Base-by-base conservation (phyloP, 2,329 filamentous ascomycete species). In the Colletotrichum kahawae region DNA sequence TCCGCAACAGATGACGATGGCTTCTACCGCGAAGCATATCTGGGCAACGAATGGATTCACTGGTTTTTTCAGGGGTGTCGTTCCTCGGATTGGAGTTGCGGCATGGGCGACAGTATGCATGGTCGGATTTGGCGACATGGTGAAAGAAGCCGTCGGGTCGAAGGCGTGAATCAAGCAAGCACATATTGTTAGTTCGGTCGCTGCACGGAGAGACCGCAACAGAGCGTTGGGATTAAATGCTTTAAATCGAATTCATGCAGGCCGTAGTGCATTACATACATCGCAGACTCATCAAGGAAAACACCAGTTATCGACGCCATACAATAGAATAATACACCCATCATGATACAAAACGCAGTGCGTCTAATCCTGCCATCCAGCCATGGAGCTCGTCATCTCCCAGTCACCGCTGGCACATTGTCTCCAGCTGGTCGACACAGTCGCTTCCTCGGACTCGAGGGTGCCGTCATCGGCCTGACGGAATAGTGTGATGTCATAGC, bases 331-430 rank as follows among this genome's bases (percentile, higher is more conserved):
- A 16, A n/a, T 36, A 21, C 51, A 54, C 13, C 38, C 36, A 43
- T 51, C 64, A 36, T 56, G 29, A 29, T 18, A 24, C 9, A 43
- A 24, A 24, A 24, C 24, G 27, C 18, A 18, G n/a, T 16, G 27
- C 29, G 16, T 24, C 38, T 69, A 75, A 16, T 75, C 70, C 73
- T 75, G 73, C 73, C 72, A 76, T 56, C 71, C 77, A 3, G 70
- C 75, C 74, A 76, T 77, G 36, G 70, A 74, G 54, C 71, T 73
- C 13, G 71, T 62, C 70, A 78, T 72, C 67, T 73, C 73, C 82
- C 83, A 84, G 77, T 84, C 83, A 21, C 82, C 83, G 13, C 82
- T 83, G 0, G 83, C 83, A 6, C 80, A 82, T 80, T 85, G 83
- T 75, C 83, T 77, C 83, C 83, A 85, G 14, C 78, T 80, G 4